These are phyloP conservation scores for Paraleonurus japonicus DNA, from an alignment of 257 asterid genomes.

Conservation along the genomic window DNA sequence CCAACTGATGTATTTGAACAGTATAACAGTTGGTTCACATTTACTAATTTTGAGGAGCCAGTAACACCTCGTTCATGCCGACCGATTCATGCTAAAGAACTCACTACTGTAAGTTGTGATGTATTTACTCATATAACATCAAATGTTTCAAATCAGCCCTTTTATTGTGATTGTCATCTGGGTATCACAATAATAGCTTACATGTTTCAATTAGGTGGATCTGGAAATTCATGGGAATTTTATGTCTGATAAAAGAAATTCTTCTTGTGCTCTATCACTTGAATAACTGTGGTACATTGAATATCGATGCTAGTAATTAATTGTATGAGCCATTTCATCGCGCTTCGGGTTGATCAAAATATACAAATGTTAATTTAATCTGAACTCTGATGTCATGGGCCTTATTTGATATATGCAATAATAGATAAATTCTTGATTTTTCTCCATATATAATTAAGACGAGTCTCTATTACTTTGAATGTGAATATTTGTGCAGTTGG, in stretches of 20 bases:
- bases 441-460: constrained; percentile 4
- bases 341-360: neutral
- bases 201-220: constrained; percentile 11
- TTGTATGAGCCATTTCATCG: constrained; percentile 4
- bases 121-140: constrained; percentile 5
- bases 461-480: neutral
- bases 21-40: constrained; percentile 99
- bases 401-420: neutral
- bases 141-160: neutral
- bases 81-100: constrained; percentile 85
- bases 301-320: neutral
- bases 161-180: neutral
- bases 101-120: constrained; percentile 64
- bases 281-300: neutral
- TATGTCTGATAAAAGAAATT: neutral
- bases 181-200: neutral
- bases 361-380: neutral
- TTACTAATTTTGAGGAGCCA: constrained; percentile 78
- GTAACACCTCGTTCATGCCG: constrained; percentile 79
- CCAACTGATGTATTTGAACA: constrained; percentile 40
- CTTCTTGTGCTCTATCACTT: neutral
- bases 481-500: neutral
- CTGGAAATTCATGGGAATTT: neutral
- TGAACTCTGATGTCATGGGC: neutral
- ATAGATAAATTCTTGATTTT: constrained; percentile 3